Evolutionary conservation across 2,329 filamentous ascomycete genomes (phyloP), one percentile per base, ranked within the genome.

Genomic region (Fusarium xyrophilum): DNA sequence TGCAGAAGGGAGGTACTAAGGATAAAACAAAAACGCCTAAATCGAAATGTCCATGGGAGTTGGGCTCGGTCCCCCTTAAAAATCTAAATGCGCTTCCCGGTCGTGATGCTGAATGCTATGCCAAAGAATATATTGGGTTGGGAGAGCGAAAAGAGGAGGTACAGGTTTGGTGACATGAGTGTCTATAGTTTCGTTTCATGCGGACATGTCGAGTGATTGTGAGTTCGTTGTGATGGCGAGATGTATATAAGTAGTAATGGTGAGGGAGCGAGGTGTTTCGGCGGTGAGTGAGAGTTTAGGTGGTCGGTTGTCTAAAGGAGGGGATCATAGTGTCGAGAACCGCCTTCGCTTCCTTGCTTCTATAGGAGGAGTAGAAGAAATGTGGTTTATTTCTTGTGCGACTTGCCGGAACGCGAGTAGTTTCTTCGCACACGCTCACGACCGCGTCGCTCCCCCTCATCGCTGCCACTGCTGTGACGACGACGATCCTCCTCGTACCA

Each of bases 401-500:
- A 66, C 70, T 77, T 77, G 65, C 67, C 56, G 9, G 72, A 68
- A 46, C 68, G 66, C 42, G 69, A 68, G 66, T 76, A 69, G 44
- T 75, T 72, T 48, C 69, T 73, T 63, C 79, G 71, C 64, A 79
- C 78, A 57, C 79, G 76, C 71, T 79, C 77, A 25, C 79, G 77
- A n/a, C 79, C 79, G 21, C 79, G 74, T 19, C 77, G 73, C 75
- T 79, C 75, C 72, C 79, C 75, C 72, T 79, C 75, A 36, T 81
- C 76, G 59, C 75, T 76, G 75, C 79, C 76, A 56, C 74, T 76
- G 76, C 79, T 82, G 52, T 82, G 74, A 21, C 81, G 78, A 51
- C 81, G 77, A 42, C 84, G 80, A 66, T 86, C 85, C 78, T 88
- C 86, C 76, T 88, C 86, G 75, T 88, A 86, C 85, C 85, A 88